Conservation (phyloP, 352 stramenopile genomes). For the Phytopythium mirpurense region DNA sequence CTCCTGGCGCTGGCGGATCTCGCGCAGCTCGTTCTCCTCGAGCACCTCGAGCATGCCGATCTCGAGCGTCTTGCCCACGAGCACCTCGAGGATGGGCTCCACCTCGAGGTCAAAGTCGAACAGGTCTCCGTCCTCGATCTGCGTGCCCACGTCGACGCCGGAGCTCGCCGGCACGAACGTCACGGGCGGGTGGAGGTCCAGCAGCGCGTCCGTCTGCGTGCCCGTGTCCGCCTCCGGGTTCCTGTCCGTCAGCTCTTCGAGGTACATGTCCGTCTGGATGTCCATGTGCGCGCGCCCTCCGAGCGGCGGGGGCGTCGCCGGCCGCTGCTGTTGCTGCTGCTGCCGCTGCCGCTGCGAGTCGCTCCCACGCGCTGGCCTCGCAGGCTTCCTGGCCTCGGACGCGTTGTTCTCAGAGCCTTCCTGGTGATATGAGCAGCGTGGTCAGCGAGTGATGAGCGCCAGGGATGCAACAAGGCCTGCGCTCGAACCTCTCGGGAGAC, state of each 20-base stretch:
- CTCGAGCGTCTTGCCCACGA: conserved; percentile 94
- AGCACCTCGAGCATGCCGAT: conserved; percentile 93
- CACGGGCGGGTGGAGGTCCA: conserved; percentile 81
- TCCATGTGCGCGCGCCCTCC: conserved; percentile 88
- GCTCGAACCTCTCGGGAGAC: conserved; percentile 47
- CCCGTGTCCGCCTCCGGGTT: conserved; percentile 84
- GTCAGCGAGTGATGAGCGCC: background rate
- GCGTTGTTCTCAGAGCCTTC: conserved; percentile 2
- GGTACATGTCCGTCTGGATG: conserved; percentile 93
- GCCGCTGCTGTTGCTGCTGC: conserved; percentile 33
- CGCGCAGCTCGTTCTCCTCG: conserved; percentile 90
- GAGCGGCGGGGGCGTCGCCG: conserved; percentile 81
- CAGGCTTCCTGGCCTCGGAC: conserved; percentile 2
- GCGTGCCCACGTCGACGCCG: conserved; percentile 84
- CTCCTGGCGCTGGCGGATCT: conserved; percentile 87
- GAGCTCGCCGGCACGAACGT: conserved; percentile 87
- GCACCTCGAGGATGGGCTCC: conserved; percentile 92
- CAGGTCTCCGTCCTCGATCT: conserved; percentile 91
- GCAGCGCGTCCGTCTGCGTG: conserved; percentile 90
- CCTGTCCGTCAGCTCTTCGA: conserved; percentile 92
- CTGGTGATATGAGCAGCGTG: background rate
- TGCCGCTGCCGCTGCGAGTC: conserved; percentile 24
- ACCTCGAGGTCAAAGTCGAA: conserved; percentile 96
- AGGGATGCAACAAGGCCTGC: too few relatives aligned
- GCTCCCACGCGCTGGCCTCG: background rate